Percentiles rank a stretch among this genome's conserved stretches.
Evolutionary conservation across 2,329 filamentous ascomycete species (phyloP).

Genomic region (Aspergillus sp.): DNA sequence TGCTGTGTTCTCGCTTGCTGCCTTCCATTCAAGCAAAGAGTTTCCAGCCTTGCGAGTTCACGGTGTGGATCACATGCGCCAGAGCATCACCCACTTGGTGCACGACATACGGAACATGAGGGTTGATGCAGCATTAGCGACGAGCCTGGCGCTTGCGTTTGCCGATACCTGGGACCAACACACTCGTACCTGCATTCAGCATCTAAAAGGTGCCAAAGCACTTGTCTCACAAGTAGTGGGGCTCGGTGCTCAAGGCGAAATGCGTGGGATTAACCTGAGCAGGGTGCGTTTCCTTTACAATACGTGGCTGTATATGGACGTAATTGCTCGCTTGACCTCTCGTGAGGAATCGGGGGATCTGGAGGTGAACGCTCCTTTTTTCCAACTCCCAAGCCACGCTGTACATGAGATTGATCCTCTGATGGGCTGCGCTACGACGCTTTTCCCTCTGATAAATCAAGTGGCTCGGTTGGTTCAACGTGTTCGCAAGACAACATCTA

Average conservation of each 20-base stretch:
- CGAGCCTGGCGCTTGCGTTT: conserved; percentile 69
- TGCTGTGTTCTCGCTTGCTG: conserved; percentile 68
- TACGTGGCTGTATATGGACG: conserved; percentile 73
- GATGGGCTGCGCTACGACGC: conserved; percentile 68
- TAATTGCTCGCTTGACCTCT: conserved; percentile 68
- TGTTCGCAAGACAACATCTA: conserved; percentile 58
- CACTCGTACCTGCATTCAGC: conserved; percentile 68
- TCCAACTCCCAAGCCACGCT: conserved; percentile 46
- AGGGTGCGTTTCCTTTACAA: conserved; percentile 69
- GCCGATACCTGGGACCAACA: conserved; percentile 72
- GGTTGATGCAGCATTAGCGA: conserved; percentile 66
- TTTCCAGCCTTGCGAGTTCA: conserved; percentile 59
- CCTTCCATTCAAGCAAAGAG: conserved; percentile 66
- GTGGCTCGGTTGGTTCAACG: conserved; percentile 67
- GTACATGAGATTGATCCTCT: conserved; percentile 67
- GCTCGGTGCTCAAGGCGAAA: conserved; percentile 38
- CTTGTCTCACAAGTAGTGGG: conserved; percentile 62
- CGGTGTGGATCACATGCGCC: conserved; percentile 70
- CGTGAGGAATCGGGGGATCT: conserved; percentile 59
- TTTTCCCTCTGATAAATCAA: conserved; percentile 69
- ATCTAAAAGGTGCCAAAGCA: conserved; percentile 67
- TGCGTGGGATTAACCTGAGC: conserved; percentile 52
- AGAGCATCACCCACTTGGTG: conserved; percentile 61
- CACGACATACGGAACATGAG: conserved; percentile 65
- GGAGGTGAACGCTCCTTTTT: conserved; percentile 42